These are phyloP conservation scores for Acer yangbiense DNA, from an alignment of 345 rosid species.

Conservation along the genomic window DNA sequence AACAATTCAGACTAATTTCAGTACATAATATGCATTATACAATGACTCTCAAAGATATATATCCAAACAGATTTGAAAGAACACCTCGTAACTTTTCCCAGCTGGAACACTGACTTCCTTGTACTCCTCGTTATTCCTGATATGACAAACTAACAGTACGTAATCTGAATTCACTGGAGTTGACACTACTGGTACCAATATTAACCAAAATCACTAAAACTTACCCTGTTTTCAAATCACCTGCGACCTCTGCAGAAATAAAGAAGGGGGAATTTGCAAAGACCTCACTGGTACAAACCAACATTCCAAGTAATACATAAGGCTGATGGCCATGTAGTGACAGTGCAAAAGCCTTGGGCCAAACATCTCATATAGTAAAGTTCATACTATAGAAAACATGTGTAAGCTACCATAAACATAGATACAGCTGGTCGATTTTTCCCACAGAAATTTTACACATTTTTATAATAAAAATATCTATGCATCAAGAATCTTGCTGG, in stretches of 20 bases:
- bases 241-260: constrained; percentile 85
- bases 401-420: neutral
- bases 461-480: neutral
- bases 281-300: constrained; percentile 64
- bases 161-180: constrained; percentile 16
- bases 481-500: neutral
- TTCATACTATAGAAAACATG: neutral
- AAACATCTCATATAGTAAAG: neutral
- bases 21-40: neutral
- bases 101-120: constrained; percentile 80
- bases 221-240: constrained; percentile 64
- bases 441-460: neutral
- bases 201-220: constrained; percentile 28
- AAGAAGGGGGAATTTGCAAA: constrained; percentile 93
- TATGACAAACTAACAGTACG: constrained; percentile 24
- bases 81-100: constrained; percentile 82
- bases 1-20: constrained; percentile 1
- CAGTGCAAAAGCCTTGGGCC: neutral
- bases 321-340: constrained; percentile 3
- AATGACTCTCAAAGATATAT: neutral
- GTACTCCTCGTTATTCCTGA: constrained; percentile 81
- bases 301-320: constrained; percentile 16
- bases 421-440: neutral
- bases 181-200: constrained; percentile 16
- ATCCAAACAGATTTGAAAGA: constrained; percentile 19